Conservation (phyloP, 176 grass and related monocot species). For the Olyra latifolia region DNA sequence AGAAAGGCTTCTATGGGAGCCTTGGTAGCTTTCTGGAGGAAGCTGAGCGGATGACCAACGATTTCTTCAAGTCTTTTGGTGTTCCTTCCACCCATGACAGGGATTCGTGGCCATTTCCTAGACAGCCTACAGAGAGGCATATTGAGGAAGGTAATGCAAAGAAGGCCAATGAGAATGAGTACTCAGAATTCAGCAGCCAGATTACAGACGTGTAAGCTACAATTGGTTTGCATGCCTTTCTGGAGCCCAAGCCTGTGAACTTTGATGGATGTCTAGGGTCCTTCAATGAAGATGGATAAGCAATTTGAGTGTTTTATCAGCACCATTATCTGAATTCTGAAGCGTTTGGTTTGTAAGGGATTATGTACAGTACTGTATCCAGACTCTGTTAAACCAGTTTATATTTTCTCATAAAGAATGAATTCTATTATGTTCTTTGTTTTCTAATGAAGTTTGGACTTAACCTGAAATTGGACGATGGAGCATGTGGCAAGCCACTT, state of each 20-base stretch:
- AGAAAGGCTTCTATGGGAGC: constrained; percentile 49
- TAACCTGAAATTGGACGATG: not conserved
- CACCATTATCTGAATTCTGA: not conserved
- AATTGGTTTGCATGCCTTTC: not conserved
- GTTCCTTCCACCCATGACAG: constrained; percentile 9
- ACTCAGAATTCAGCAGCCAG: constrained; percentile 61
- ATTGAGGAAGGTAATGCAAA: constrained; percentile 15
- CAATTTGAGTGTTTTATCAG: not conserved
- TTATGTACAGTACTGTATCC: constrained; percentile 30
- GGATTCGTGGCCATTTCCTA: constrained; percentile 26
- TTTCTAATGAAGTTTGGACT: not conserved
- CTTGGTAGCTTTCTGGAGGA: constrained; percentile 57
- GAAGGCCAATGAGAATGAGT: constrained; percentile 34
- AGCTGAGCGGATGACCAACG: constrained; percentile 56
- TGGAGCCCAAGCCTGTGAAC: not conserved
- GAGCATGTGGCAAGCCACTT: not conserved
- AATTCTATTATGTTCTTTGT: not conserved
- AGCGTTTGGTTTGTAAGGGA: not conserved
- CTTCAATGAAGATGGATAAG: not conserved
- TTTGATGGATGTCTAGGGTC: not conserved
- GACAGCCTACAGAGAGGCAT: constrained; percentile 32
- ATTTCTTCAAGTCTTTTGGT: constrained; percentile 59
- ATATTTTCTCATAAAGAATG: not conserved
- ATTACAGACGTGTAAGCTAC: constrained; percentile 63
- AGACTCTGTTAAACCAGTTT: not conserved